phyloP scores from a whole-genome alignment of 345 rosid genomes.

The Acer campestre region DNA sequence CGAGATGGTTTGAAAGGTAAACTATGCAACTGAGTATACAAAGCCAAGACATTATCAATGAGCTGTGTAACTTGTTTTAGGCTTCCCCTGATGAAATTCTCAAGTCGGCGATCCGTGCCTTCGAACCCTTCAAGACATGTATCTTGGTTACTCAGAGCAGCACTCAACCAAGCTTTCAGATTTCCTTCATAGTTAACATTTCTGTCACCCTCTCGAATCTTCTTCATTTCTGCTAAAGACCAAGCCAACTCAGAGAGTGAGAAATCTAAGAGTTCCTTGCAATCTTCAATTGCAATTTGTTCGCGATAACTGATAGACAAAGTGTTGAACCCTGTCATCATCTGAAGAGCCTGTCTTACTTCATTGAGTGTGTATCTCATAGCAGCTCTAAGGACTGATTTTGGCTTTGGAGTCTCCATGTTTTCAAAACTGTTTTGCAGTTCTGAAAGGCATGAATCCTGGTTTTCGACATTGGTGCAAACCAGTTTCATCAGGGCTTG shows the following conservation, averaged over 20 bases:
- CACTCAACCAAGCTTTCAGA: slow-evolving; percentile 82
- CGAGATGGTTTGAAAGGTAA: slow-evolving; percentile 62
- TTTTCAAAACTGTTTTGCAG: slow-evolving; percentile 41
- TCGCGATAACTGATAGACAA: slow-evolving; percentile 73
- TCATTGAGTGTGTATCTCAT: slow-evolving; percentile 60
- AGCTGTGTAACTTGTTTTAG: slow-evolving; percentile 82
- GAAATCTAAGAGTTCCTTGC: slow-evolving; percentile 89
- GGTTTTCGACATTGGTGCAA: slow-evolving; percentile 49
- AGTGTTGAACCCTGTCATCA: slow-evolving; percentile 53
- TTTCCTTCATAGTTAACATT: slow-evolving; percentile 55
- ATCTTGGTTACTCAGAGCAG: slow-evolving; percentile 89
- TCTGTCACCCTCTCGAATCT: slow-evolving; percentile 50
- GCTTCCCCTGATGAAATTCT: slow-evolving; percentile 64
- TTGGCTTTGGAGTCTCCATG: slow-evolving; percentile 32
- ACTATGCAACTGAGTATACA: slow-evolving; percentile 63
- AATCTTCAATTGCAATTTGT: slow-evolving; percentile 80
- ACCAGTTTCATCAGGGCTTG: slow-evolving; percentile 45
- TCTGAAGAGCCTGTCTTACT: slow-evolving; percentile 60
- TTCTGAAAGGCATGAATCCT: slow-evolving; percentile 51
- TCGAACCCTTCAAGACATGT: slow-evolving; percentile 93
- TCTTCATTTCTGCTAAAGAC: slow-evolving; percentile 79
- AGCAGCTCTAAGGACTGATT: slow-evolving; percentile 64
- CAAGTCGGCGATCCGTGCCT: slow-evolving; percentile 70
- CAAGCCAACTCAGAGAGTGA: slow-evolving; percentile 93
- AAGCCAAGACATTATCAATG: slow-evolving; percentile 51